Percentiles rank a stretch among this genome's conserved stretches.
Evolutionary conservation across 257 asterid genomes (phyloP).

Genomic region (Anisodus tanguticus): DNA sequence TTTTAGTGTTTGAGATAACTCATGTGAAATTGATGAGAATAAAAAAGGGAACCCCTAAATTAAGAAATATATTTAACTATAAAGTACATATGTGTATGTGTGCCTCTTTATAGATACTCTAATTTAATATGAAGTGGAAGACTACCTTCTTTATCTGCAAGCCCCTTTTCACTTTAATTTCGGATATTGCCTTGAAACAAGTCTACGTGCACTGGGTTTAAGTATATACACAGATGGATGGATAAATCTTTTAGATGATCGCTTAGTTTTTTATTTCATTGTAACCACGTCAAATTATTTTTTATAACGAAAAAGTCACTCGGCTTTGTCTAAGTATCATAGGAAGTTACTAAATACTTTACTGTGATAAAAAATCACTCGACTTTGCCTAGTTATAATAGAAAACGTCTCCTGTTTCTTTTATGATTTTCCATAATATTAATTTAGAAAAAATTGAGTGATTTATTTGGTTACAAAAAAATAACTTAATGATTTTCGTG

Average conservation of each 20-base stretch:
- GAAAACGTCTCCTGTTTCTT: background rate
- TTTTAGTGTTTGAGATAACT: too few species aligned
- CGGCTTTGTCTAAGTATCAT: too few species aligned
- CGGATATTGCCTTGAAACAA: background rate
- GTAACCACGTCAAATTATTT: background rate
- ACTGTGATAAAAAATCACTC: too few species aligned
- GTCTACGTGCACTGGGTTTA: background rate
- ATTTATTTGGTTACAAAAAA: too few species aligned
- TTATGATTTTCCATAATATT: background rate
- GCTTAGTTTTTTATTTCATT: background rate
- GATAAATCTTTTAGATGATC: too few species aligned
- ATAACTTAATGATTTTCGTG: background rate
- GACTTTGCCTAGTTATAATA: background rate
- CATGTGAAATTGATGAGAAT: background rate
- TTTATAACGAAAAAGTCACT: background rate
- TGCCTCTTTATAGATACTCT: background rate
- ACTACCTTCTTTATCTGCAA: background rate
- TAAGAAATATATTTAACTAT: background rate
- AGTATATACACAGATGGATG: background rate
- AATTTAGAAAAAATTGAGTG: background rate
- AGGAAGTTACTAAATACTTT: too few species aligned
- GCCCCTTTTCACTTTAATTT: background rate
- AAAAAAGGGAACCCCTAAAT: background rate
- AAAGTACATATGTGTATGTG: background rate
- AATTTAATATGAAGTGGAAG: background rate